These are phyloP conservation scores for Parathielavia appendiculata DNA, from an alignment of 495 filamentous ascomycete genomes.

Conservation along the genomic window DNA sequence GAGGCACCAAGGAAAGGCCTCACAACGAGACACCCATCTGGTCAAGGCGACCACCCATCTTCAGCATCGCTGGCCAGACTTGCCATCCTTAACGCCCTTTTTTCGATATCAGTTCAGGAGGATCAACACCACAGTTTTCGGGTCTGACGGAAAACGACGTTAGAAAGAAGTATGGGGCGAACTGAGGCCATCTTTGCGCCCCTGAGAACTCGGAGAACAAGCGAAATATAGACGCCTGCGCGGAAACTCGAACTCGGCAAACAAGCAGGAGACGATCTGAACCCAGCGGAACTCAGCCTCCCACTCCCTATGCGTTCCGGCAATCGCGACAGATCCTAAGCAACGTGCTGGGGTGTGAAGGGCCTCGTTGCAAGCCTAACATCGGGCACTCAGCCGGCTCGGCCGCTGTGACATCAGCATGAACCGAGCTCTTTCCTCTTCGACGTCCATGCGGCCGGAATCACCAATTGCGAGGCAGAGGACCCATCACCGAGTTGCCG, in stretches of 20 bases:
- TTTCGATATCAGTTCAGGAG: no score
- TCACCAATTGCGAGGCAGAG: no score
- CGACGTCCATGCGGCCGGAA: background rate
- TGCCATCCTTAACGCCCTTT: no score
- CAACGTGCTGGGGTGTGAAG: background rate
- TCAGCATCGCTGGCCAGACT: no score
- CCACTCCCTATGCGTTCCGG: background rate
- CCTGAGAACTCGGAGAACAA: background rate
- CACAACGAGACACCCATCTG: no score
- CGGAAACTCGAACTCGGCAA: background rate
- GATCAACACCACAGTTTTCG: no score
- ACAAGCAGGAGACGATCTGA: background rate
- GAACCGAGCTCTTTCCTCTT: background rate
- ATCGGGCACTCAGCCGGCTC: background rate
- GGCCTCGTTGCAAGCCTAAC: background rate
- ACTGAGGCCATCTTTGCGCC: background rate
- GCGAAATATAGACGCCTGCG: background rate
- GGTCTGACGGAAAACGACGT: background rate
- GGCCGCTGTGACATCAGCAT: background rate
- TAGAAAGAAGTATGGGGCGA: background rate
- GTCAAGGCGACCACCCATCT: no score
- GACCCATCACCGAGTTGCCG: background rate
- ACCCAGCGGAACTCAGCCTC: background rate
- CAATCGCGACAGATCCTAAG: background rate
- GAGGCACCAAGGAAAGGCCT: no score